Percentiles rank a stretch among this genome's conserved stretches.
These are phyloP conservation scores for Noccaea bulbosa DNA, from an alignment of 345 rosid species.

Conservation along the genomic window DNA sequence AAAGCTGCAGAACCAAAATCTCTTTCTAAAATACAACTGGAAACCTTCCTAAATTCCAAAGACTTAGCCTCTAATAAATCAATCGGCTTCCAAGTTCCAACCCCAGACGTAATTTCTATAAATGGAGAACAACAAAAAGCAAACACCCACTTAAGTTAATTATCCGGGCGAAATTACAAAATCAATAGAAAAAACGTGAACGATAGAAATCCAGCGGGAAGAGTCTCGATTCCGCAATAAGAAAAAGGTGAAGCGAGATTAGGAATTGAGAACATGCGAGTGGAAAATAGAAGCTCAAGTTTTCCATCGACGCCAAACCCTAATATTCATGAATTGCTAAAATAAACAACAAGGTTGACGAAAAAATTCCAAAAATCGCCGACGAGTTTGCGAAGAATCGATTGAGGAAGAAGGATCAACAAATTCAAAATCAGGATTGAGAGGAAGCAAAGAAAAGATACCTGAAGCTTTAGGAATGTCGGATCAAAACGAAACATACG, in stretches of 20 bases:
- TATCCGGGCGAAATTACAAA: background rate
- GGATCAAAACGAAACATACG: slow-evolving; percentile 47
- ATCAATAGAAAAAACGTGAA: background rate
- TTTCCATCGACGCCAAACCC: slow-evolving; percentile 16
- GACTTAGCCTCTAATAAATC: background rate
- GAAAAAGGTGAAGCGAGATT: background rate
- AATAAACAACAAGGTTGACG: background rate
- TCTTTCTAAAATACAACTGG: background rate
- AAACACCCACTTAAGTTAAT: background rate
- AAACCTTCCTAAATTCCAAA: background rate
- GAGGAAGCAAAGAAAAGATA: slow-evolving; percentile 7
- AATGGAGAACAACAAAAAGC: background rate
- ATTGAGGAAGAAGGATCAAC: background rate
- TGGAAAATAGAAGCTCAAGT: background rate
- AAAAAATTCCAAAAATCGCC: slow-evolving; percentile 4
- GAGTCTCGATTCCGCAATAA: slow-evolving; percentile 17
- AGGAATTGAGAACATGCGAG: slow-evolving; percentile 7
- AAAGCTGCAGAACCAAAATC: background rate
- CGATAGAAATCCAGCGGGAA: slow-evolving; percentile 17
- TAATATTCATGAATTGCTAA: background rate
- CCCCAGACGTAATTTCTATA: background rate
- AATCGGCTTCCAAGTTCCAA: slow-evolving; percentile 10
- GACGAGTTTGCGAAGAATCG: slow-evolving; percentile 23
- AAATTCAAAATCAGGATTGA: background rate
- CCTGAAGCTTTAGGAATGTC: slow-evolving; percentile 42